Base-by-base conservation (phyloP, 2,329 filamentous ascomycete species). In the Aureobasidium uvarum region DNA sequence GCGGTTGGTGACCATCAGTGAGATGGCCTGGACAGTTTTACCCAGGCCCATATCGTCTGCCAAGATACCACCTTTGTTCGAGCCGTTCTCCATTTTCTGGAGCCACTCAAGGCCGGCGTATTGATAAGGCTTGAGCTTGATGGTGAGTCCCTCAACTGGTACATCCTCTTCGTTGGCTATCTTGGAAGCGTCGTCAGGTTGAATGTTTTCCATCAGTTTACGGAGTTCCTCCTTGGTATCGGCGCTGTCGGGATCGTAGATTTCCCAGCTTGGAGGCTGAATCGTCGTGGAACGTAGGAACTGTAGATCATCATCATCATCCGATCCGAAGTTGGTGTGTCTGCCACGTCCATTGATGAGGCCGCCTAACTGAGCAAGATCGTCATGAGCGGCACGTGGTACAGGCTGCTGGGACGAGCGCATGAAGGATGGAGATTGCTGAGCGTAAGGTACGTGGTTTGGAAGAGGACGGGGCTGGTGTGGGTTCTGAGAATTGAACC, bases 41-140 rank as follows among this genome's bases (percentile, higher is more conserved):
- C 91, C 91, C 13, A 94, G 79, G 8, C 91, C 91, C 91, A 94
- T 95, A 68, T 92, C 89, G 71, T 92, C 89, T 0, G 88, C 89
- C 28, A 93, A 80, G 64, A 94, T 91, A 25, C 90, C 89, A 20
- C 90, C 90, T 71, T 89, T 92, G 62, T 87, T 86, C 2, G 79
- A 82, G 10, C 90, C 86, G 65, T 85, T 82, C 75, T 94, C 91
- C 81, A 88, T 90, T 7, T 85, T 83, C 71, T 86, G 86, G 78
- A 95, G 84, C 91, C 91, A 95, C 1, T 86, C 83, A 43, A 94
- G 75, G 3, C 89, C 91, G 20, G 94, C 79, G 70, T 90, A 88
- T 73, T 97, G 93, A 71, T 96, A 92, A 52, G 89, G 86, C 78
- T 95, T 92, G 10, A 97, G 80, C 0, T 83, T 79, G 66, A 85